A percentile compares a stretch with the other conserved stretches of the same genome.
Conservation (phyloP, 2,329 filamentous ascomycete species). For the Trichoderma atrobrunneum region DNA sequence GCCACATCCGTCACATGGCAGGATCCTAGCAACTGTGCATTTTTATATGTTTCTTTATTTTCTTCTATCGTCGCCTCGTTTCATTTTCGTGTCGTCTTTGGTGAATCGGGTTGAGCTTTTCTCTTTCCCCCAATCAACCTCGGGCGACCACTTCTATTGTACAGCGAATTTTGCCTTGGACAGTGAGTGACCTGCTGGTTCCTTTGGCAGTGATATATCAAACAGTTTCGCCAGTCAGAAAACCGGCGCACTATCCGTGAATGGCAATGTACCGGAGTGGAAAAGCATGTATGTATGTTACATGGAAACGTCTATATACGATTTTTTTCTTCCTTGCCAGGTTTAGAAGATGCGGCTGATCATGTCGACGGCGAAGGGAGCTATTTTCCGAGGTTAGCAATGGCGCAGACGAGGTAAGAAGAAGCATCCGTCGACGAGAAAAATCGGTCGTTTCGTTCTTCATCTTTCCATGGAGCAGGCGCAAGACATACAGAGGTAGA, state of each 20-base stretch:
- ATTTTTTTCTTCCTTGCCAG: neutral
- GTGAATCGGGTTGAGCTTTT: neutral
- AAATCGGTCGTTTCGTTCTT: neutral
- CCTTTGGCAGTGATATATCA: neutral
- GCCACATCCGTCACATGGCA: neutral
- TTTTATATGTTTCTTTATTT: neutral
- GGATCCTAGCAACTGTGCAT: neutral
- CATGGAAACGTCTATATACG: neutral
- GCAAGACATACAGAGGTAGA: slow-evolving; percentile 69
- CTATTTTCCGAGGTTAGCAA: slow-evolving; percentile 33
- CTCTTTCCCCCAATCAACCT: neutral
- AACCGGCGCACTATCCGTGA: neutral
- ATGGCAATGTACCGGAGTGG: neutral
- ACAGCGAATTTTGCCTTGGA: slow-evolving; percentile 7
- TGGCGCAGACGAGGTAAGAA: neutral
- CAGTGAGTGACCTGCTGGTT: neutral
- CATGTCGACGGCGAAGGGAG: slow-evolving; percentile 58
- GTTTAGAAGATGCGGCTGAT: slow-evolving; percentile 43
- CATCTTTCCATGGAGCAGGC: neutral
- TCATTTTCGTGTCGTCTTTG: neutral
- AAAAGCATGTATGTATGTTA: neutral
- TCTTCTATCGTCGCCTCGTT: neutral
- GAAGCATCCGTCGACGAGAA: neutral
- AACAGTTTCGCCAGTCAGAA: neutral
- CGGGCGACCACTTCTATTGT: slow-evolving; percentile 16